phyloP scores from a whole-genome alignment of 352 stramenopile genomes.

The Globisporangium nagaii region DNA sequence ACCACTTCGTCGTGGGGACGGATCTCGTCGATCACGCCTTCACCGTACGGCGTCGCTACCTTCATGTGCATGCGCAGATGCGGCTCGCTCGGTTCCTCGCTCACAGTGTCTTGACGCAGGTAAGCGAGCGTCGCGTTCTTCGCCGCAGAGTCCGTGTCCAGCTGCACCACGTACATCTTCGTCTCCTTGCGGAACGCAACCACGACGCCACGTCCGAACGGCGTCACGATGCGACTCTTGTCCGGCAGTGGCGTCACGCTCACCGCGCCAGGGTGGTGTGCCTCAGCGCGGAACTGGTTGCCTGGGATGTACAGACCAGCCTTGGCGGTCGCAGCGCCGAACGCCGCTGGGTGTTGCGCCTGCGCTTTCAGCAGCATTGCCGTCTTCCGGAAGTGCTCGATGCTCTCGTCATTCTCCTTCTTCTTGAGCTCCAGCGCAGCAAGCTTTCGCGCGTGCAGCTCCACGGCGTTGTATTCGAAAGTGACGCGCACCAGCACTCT shows the following conservation, averaged over 20 bases:
- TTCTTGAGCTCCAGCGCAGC: conserved; percentile 44
- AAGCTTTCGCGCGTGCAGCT: conserved; percentile 35
- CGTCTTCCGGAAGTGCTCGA: conserved; percentile 56
- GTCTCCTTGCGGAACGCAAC: conserved; percentile 62
- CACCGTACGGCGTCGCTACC: conserved; percentile 69
- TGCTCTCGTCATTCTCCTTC: conserved; percentile 57
- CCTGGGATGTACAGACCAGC: conserved; percentile 73
- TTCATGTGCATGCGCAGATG: conserved; percentile 76
- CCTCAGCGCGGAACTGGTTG: conserved; percentile 55
- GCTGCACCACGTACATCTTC: conserved; percentile 80
- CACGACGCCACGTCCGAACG: conserved; percentile 67
- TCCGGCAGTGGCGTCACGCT: conserved; percentile 57
- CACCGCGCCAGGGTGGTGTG: conserved; percentile 65
- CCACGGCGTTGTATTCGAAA: conserved; percentile 52
- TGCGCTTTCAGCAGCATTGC: conserved; percentile 41
- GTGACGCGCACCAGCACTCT: conserved; percentile 52
- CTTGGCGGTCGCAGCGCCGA: conserved; percentile 37
- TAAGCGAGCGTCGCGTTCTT: conserved; percentile 70
- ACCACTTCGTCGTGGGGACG: conserved; percentile 60
- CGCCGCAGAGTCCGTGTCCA: conserved; percentile 49
- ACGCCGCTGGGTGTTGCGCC: conserved; percentile 61
- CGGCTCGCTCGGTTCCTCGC: conserved; percentile 61
- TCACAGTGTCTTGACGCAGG: conserved; percentile 54
- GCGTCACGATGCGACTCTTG: conserved; percentile 68
- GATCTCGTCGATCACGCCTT: conserved; percentile 59